phyloP scores from a whole-genome alignment of 2,329 filamentous ascomycete species.

The Plectosphaerella plurivora region DNA sequence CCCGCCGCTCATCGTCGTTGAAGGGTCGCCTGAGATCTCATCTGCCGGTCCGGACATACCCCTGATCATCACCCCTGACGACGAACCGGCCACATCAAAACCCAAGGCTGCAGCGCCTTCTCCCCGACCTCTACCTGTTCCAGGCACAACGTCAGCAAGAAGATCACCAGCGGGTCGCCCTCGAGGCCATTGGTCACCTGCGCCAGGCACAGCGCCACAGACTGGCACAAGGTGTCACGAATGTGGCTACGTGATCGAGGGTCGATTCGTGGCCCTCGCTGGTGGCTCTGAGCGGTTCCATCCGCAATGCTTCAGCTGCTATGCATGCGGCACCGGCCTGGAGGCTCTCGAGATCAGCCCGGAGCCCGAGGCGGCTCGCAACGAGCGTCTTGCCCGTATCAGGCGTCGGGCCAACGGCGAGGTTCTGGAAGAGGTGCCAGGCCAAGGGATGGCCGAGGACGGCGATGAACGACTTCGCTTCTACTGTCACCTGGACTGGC shows the following conservation, averaged over 20 bases:
- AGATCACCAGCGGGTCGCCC: conserved; percentile 33
- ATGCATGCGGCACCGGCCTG: conserved; percentile 78
- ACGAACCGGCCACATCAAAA: conserved; percentile 16
- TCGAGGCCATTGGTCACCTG: conserved; percentile 57
- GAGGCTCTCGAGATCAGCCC: conserved; percentile 96
- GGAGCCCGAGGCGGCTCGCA: conserved; percentile 71
- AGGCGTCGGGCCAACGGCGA: conserved; percentile 54
- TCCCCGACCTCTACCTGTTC: conserved; percentile 43
- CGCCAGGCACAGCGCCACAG: conserved; percentile 25
- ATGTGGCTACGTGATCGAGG: conserved; percentile 80
- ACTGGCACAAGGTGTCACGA: conserved; percentile 64
- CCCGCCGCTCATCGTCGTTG: conserved; percentile 40
- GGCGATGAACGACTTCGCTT: conserved; percentile 74
- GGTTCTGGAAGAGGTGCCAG: conserved; percentile 56
- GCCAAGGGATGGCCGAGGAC: conserved; percentile 63
- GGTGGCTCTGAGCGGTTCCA: conserved; percentile 76
- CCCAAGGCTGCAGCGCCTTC: not conserved
- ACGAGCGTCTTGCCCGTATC: conserved; percentile 71
- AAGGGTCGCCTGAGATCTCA: conserved; percentile 15
- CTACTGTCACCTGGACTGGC: conserved; percentile 98
- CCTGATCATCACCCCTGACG: conserved; percentile 41
- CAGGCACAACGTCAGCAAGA: conserved; percentile 21
- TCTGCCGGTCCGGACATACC: conserved; percentile 15
- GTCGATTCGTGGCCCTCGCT: conserved; percentile 80
- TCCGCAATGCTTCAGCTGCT: conserved; percentile 87